phyloP scores from a whole-genome alignment of 345 rosid species.

The Geranium brycei region DNA sequence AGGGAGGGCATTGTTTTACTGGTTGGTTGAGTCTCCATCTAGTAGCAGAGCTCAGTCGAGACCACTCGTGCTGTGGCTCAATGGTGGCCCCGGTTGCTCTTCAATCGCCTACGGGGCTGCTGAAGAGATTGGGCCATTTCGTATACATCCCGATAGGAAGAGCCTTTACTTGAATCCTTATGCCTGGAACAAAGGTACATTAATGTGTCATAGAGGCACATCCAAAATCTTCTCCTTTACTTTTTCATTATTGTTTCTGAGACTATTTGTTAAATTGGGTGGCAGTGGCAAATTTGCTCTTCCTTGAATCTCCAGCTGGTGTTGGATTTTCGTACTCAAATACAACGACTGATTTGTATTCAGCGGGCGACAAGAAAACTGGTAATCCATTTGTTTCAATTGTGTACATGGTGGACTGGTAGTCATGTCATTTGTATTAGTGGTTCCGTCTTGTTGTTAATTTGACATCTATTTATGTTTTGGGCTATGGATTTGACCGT shows the following conservation, averaged over 20 bases:
- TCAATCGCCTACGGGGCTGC: conserved; percentile 76
- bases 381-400: conserved; percentile 26
- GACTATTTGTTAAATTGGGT: conserved; percentile 1
- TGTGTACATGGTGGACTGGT: background rate
- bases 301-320: conserved; percentile 95
- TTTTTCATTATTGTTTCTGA: background rate
- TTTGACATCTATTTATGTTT: background rate
- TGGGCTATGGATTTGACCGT: conserved; percentile 8
- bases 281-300: conserved; percentile 82
- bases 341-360: conserved; percentile 70
- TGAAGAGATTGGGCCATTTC: conserved; percentile 85
- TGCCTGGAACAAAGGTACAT: conserved; percentile 65
- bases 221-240: background rate
- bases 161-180: conserved; percentile 64
- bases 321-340: conserved; percentile 91
- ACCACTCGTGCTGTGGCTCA: conserved; percentile 87
- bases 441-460: background rate
- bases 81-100: conserved; percentile 92
- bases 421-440: no score
- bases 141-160: conserved; percentile 57
- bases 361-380: conserved; percentile 72
- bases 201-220: background rate
- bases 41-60: conserved; percentile 46
- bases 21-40: conserved; percentile 70
- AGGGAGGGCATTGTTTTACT: conserved; percentile 84